Evolutionary conservation across 73 alveolate species (phyloP), one percentile per base, ranked within the genome.

Genomic region (Paramecium primaurelia): DNA sequence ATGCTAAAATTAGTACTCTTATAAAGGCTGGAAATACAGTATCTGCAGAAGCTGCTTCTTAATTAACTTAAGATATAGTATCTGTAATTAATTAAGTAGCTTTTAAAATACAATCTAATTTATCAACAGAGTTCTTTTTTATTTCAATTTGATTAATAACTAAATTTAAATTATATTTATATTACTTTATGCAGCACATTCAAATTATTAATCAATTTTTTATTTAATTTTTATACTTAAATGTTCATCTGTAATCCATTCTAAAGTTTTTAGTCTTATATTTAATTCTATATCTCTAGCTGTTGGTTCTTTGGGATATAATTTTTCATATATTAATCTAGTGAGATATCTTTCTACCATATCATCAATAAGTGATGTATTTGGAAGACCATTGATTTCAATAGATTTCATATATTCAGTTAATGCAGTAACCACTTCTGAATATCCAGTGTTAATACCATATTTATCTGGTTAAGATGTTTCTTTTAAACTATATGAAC

Each of bases 221-320:
- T 12, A 20, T 77, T 77, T 44, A 4, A 22, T 22, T 44, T 77
- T 77, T n/a, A 77, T 77, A 20, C 49, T 38, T 12, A 77, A 20
- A 42, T 77, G 64, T 20, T 77, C 89, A 22, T 77, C 64, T 1
- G 71, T 77, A 38, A 77, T 77, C 89, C 89, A 77, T 77, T 77
- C 89, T 9, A 77, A 73, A 2, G 89, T 77, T 77, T 77, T 77
- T 20, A 77, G 11, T 40, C 71, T 42, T 36, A 80, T 80, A 44
- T 80, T 80, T 8, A 80, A 49, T 49, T 80, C 91, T 3, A 80
- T 80, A 45, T 80, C 91, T 36, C 91, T 80, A 2, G 91, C 91
- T 3, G 91, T 45, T 10, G 91, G 91, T 45, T 80, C 91, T 47
- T 80, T 80, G 22, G 91, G 91, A 25, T 20, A 80, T 25, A 80